Evolutionary conservation across 306 rosid genomes (phyloP).

Genomic region (Bauhinia variegata): DNA sequence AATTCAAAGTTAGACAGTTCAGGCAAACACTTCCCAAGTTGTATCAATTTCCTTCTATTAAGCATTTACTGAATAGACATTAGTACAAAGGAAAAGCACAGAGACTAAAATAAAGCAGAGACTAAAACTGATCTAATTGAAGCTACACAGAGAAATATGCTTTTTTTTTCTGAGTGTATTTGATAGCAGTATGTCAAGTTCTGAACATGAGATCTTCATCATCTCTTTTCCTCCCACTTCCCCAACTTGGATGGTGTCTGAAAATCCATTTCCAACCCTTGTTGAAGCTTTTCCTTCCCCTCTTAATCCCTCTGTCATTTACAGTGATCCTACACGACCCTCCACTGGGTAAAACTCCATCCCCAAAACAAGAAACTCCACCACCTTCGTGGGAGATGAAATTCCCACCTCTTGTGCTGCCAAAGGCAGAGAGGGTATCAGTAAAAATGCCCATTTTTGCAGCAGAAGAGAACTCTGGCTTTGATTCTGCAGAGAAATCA

Average conservation of each 20-base stretch:
- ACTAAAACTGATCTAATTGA: constrained; percentile 42
- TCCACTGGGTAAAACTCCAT: constrained; percentile 53
- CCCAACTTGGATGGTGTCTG: constrained; percentile 68
- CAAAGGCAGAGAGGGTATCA: constrained; percentile 55
- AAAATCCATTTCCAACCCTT: constrained; percentile 93
- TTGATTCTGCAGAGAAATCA: constrained; percentile 74
- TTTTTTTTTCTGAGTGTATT: constrained; percentile 2
- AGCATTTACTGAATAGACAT: constrained; percentile 40
- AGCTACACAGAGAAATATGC: constrained; percentile 38
- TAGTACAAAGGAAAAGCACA: constrained; percentile 41
- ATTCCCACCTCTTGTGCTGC: constrained; percentile 62
- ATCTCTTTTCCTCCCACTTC: constrained; percentile 62
- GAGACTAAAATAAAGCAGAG: constrained; percentile 36
- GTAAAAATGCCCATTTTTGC: constrained; percentile 40
- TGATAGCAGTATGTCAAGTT: constrained; percentile 46
- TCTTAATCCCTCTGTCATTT: constrained; percentile 73
- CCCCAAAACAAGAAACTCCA: constrained; percentile 39
- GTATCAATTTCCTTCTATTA: constrained; percentile 37
- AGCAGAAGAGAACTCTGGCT: constrained; percentile 50
- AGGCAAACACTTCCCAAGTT: constrained; percentile 35
- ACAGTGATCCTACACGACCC: constrained; percentile 90
- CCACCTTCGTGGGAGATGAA: constrained; percentile 48
- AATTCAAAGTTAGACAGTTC: too few species aligned
- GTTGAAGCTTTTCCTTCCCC: constrained; percentile 69
- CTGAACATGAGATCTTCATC: constrained; percentile 61